Evolutionary conservation across 1,139 yeast species (phyloP).

Genomic region (Suhomyces taliae): DNA sequence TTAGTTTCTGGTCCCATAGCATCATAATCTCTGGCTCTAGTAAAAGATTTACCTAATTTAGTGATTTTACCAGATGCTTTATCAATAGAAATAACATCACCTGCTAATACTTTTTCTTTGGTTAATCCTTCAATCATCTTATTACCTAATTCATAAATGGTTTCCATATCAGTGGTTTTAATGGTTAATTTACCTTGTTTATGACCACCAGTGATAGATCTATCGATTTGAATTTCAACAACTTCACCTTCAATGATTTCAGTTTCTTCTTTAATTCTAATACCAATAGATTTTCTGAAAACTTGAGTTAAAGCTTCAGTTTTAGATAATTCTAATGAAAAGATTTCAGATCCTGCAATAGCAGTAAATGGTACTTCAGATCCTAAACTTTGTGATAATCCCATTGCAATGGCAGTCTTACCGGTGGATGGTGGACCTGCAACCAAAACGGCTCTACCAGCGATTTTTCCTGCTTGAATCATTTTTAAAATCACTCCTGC

Average conservation of each 20-base stretch:
- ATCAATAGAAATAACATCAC: slow-evolving; percentile 95
- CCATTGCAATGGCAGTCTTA: slow-evolving; percentile 98
- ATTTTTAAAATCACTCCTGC: slow-evolving; percentile 92
- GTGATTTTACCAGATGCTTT: slow-evolving; percentile 94
- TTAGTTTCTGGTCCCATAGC: slow-evolving; percentile 99
- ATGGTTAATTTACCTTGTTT: slow-evolving; percentile 97
- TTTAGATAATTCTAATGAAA: slow-evolving; percentile 85
- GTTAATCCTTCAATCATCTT: slow-evolving; percentile 97
- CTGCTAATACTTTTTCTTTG: slow-evolving; percentile 94
- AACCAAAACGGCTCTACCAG: slow-evolving; percentile 92
- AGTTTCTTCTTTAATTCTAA: slow-evolving; percentile 93
- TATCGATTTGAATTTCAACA: slow-evolving; percentile 95
- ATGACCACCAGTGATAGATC: slow-evolving; percentile 95
- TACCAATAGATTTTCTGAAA: slow-evolving; percentile 92
- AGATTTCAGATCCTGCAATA: slow-evolving; percentile 91
- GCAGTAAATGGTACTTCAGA: slow-evolving; percentile 94
- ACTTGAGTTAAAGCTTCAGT: slow-evolving; percentile 97
- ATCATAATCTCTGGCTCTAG: slow-evolving; percentile 96
- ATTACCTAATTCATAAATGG: slow-evolving; percentile 93
- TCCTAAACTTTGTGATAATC: slow-evolving; percentile 86
- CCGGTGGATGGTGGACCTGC: slow-evolving; percentile 99
- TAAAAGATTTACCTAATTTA: slow-evolving; percentile 91
- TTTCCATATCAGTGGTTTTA: slow-evolving; percentile 98
- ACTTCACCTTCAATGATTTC: slow-evolving; percentile 98
- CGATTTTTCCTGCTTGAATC: slow-evolving; percentile 92